Evolutionary conservation across 2,329 filamentous ascomycete species (phyloP).

Genomic region (Lachnellula cervina): DNA sequence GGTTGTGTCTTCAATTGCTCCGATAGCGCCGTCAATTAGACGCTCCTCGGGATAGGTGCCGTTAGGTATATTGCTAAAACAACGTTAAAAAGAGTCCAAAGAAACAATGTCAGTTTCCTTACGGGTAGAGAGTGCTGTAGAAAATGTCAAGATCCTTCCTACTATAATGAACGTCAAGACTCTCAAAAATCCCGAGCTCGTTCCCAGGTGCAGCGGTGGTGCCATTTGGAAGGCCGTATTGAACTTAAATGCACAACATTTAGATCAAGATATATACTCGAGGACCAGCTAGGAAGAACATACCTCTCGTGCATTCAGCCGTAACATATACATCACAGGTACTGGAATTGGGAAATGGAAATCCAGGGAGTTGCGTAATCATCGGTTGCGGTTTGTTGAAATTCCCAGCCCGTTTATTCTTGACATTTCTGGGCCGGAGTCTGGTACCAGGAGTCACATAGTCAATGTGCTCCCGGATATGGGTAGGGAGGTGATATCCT

Average conservation of each 20-base stretch:
- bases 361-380: conserved; percentile 21
- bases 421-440: conserved; percentile 31
- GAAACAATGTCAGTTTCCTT: not conserved
- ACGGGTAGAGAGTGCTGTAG: conserved; percentile 33
- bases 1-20: conserved; percentile 24
- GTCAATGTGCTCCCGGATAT: conserved; percentile 46
- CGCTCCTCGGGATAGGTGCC: conserved; percentile 38
- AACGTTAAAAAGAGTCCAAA: not conserved
- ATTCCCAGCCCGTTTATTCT: not conserved
- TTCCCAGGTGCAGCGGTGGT: conserved; percentile 35
- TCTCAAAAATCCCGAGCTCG: conserved; percentile 43
- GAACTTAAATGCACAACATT: conserved; percentile 12
- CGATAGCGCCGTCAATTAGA: conserved; percentile 38
- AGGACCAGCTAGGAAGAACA: not conserved
- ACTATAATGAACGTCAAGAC: conserved; percentile 40
- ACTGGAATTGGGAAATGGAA: conserved; percentile 20
- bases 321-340: conserved; percentile 23
- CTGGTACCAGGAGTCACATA: conserved; percentile 53
- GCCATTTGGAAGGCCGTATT: conserved; percentile 41
- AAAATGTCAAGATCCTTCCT: conserved; percentile 41
- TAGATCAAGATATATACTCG: not conserved
- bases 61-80: conserved; percentile 32
- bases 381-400: conserved; percentile 10
- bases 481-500: conserved; percentile 45
- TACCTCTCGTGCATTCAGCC: conserved; percentile 24